phyloP scores from a whole-genome alignment of 192 early-diverging fungal genomes.

The Backusella liffmaniae region DNA sequence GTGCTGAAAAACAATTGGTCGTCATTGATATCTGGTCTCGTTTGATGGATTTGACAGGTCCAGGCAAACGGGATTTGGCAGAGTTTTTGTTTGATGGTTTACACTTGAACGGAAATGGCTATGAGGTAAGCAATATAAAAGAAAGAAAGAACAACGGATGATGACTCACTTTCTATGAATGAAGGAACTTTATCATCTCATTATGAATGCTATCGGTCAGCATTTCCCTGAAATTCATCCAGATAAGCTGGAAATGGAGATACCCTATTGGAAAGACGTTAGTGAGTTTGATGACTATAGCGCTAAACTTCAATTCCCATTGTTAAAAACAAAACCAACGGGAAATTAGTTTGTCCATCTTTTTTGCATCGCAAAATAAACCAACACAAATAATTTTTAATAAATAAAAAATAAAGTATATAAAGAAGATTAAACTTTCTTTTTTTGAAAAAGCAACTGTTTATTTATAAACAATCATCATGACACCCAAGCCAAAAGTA shows the following conservation, averaged over 20 bases:
- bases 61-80: conserved; percentile 14
- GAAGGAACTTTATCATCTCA: conserved; percentile 37
- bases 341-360: not conserved
- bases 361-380: not conserved
- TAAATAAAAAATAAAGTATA: not conserved
- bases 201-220: conserved; percentile 40
- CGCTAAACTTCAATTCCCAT: conserved; percentile 22
- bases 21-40: conserved; percentile 38
- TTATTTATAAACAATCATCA: not conserved
- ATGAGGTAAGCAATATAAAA: conserved; percentile 36
- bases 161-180: not conserved
- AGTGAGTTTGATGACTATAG: conserved; percentile 14
- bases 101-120: conserved; percentile 54
- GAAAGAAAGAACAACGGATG: not conserved
- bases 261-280: conserved; percentile 41
- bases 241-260: conserved; percentile 42
- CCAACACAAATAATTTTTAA: not conserved
- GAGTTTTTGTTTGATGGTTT: conserved; percentile 57
- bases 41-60: conserved; percentile 38
- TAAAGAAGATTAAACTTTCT: not conserved
- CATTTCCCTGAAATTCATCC: conserved; percentile 52
- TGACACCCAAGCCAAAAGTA: conserved; percentile 24
- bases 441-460: not conserved
- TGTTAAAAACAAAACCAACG: conserved; percentile 14
- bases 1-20: conserved; percentile 33